phyloP scores from a whole-genome alignment of 1,139 yeast genomes.

The Entelexis paramagnoliae region DNA sequence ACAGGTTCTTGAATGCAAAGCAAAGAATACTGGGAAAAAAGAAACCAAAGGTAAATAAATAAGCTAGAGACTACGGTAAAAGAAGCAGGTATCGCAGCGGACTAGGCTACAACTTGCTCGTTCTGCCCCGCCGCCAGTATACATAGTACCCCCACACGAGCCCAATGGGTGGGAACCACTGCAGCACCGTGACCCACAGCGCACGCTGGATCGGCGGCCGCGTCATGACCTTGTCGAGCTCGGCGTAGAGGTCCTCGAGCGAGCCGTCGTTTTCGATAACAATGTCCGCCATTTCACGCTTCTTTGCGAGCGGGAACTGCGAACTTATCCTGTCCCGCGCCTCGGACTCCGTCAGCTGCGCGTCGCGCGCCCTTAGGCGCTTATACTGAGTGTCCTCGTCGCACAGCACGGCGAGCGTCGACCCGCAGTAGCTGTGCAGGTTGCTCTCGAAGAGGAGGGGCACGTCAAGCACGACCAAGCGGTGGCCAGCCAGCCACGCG shows the following conservation, averaged over 20 bases:
- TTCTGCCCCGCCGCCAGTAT: constrained; percentile 9
- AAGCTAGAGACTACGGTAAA: neutral
- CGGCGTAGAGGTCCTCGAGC: constrained; percentile 40
- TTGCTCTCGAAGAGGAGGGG: constrained; percentile 81
- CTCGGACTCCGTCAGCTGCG: constrained; percentile 45
- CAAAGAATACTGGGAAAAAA: too few species aligned
- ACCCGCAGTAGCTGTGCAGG: constrained; percentile 61
- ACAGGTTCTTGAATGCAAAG: too few species aligned
- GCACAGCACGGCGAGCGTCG: constrained; percentile 59
- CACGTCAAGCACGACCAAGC: constrained; percentile 69
- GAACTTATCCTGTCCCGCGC: constrained; percentile 62
- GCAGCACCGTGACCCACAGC: constrained; percentile 33
- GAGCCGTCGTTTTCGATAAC: constrained; percentile 56
- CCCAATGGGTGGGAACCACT: constrained; percentile 52
- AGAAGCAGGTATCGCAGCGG: too few species aligned
- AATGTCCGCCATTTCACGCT: constrained; percentile 52
- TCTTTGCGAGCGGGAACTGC: constrained; percentile 59
- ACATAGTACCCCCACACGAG: constrained; percentile 28
- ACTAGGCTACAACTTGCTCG: neutral
- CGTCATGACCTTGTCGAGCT: constrained; percentile 41
- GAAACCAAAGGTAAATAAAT: neutral
- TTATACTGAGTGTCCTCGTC: constrained; percentile 46
- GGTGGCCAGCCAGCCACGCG: constrained; percentile 45
- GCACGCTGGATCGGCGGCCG: constrained; percentile 39
- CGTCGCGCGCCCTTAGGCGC: constrained; percentile 57